phyloP scores from a whole-genome alignment of 768 basidiomycete species.

The Daedaleopsis sinensis region DNA sequence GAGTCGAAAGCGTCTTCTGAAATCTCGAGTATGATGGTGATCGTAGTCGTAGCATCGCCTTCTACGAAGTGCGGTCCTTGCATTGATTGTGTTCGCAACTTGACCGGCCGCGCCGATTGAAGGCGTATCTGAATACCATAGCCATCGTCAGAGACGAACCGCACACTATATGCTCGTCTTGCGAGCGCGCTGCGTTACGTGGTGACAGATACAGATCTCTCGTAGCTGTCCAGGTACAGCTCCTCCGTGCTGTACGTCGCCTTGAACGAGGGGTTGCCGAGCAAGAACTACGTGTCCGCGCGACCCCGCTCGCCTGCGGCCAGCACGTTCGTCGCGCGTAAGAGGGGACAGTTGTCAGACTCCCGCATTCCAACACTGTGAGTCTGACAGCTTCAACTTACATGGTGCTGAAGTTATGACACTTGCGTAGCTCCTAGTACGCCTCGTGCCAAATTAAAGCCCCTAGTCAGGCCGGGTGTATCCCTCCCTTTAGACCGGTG shows the following conservation, averaged over 20 bases:
- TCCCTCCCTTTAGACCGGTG: constrained; percentile 37
- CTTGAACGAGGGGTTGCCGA: constrained; percentile 65
- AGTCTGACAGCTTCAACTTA: constrained; percentile 36
- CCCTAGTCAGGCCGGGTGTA: constrained; percentile 53
- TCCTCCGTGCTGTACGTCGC: constrained; percentile 69
- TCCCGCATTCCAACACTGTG: neutral
- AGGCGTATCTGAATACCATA: constrained; percentile 58
- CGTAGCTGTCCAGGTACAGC: constrained; percentile 73
- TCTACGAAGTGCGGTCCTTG: constrained; percentile 59
- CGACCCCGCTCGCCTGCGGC: constrained; percentile 51
- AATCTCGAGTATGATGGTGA: too few relatives aligned
- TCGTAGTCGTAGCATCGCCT: too few relatives aligned
- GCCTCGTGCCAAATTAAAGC: constrained; percentile 61
- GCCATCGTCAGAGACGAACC: too few relatives aligned
- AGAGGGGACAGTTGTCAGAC: constrained; percentile 37
- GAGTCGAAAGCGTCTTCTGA: too few relatives aligned
- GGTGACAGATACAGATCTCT: constrained; percentile 45
- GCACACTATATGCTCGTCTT: too few relatives aligned
- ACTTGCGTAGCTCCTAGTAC: constrained; percentile 61
- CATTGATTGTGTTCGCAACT: constrained; percentile 75
- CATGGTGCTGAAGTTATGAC: constrained; percentile 75
- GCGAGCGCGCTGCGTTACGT: neutral
- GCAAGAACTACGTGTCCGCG: constrained; percentile 55
- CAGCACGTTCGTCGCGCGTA: constrained; percentile 58
- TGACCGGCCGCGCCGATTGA: constrained; percentile 77